Evolutionary conservation across 805 yeast species (phyloP).

Genomic region (Candida koratica): DNA sequence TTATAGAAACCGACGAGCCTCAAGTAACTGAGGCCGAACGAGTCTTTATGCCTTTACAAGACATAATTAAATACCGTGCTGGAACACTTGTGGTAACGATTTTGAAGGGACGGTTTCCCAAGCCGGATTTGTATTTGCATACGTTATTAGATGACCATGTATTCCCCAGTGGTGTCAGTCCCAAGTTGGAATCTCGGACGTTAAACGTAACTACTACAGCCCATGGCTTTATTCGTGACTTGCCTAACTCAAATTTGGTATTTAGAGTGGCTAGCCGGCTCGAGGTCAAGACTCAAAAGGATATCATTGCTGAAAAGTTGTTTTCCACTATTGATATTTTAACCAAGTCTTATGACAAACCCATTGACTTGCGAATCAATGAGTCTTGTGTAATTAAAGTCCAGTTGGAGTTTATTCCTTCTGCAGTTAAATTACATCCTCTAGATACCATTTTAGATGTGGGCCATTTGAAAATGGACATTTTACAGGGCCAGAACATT

Average conservation of each 20-base stretch:
- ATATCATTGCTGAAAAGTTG: conserved; percentile 48
- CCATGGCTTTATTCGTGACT: conserved; percentile 65
- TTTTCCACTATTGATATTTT: conserved; percentile 54
- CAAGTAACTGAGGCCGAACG: conserved; percentile 37
- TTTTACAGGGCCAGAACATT: conserved; percentile 53
- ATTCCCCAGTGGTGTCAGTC: conserved; percentile 54
- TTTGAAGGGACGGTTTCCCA: conserved; percentile 45
- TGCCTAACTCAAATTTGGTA: conserved; percentile 54
- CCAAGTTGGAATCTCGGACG: conserved; percentile 44
- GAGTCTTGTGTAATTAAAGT: conserved; percentile 38
- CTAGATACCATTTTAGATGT: conserved; percentile 66
- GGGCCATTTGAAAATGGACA: conserved; percentile 55
- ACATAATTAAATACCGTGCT: conserved; percentile 52
- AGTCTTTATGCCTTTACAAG: conserved; percentile 46
- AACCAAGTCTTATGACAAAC: conserved; percentile 42
- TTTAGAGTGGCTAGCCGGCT: conserved; percentile 56
- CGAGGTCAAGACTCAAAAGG: conserved; percentile 43
- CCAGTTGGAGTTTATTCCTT: conserved; percentile 60
- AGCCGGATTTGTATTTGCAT: conserved; percentile 51
- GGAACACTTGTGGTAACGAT: conserved; percentile 61
- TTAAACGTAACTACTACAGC: conserved; percentile 47
- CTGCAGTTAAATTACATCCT: conserved; percentile 49
- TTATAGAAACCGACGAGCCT: conserved; percentile 47
- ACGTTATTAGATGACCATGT: conserved; percentile 61
- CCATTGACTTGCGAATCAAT: conserved; percentile 44